Base-by-base conservation (phyloP, 495 filamentous ascomycete genomes). In the Astrothelium subdiscretum region DNA sequence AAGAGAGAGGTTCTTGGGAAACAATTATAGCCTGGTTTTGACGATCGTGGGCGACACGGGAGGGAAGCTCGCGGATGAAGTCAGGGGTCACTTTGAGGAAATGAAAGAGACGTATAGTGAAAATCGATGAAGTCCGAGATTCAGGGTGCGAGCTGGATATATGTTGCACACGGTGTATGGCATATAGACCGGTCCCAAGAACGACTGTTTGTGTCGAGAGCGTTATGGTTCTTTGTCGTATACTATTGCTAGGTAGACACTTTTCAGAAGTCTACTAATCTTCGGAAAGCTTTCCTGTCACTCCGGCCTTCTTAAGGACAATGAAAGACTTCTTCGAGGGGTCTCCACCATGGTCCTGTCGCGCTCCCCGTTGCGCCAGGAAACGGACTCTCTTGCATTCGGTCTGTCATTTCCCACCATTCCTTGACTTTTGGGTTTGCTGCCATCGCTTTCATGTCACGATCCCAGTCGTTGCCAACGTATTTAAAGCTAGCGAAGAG, bases 21-120 rank as follows among this genome's bases (percentile, higher is more conserved):
- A 97, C 72, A 97, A 98, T 71, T 97, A 96, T 75, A 89, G 86
- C 57, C 78, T 98, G 68, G 82, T 98, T 11, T 73, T 90, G 74
- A 96, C 95, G 10, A 95, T 98, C 63, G 86, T 98, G 65, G 86
- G 81, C 74, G 91, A 92, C 75, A 83, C 84, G 63, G 81, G 83
- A 63, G 91, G 91, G 24, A 91, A 90, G 76, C 71, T 94, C 73
- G 90, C 89, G 35, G 74, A 70, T 18, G 90, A 95, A 67, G 82
- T 89, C 73, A 84, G 84, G 74, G 74, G 79, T 73, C 81, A 87
- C 71, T 88, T 88, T 69, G 83, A 86, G 69, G 76, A 68, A 63
- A 61, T 84, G 63, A 85, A 83, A 73, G 72, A 76, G 42, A 57
- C 27, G n/a, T 42, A 54, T 29, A 54, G 48, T 29, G 48, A 54